phyloP scores from a whole-genome alignment of 805 yeast species.

The Scheffersomyces ergatensis region DNA sequence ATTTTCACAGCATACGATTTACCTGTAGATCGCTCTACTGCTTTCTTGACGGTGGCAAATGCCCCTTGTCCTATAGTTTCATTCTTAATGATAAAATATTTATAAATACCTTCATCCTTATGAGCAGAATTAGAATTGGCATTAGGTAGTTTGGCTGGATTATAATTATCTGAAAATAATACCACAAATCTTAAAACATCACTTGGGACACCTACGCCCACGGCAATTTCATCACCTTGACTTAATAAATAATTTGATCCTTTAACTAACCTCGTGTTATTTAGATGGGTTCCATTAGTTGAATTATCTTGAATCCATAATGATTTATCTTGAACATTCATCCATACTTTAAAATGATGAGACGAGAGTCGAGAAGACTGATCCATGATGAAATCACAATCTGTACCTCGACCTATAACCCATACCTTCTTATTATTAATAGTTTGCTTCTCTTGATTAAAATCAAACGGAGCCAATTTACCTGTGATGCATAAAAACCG shows the following conservation, averaged over 20 bases:
- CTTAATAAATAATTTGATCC: constrained; percentile 76
- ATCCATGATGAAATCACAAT: constrained; percentile 63
- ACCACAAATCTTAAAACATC: constrained; percentile 60
- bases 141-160: constrained; percentile 26
- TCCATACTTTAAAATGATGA: constrained; percentile 69
- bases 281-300: constrained; percentile 91
- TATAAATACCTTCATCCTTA: constrained; percentile 55
- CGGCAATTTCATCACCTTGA: constrained; percentile 91
- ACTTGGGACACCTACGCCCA: constrained; percentile 79
- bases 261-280: constrained; percentile 68
- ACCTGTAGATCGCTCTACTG: constrained; percentile 82
- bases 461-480: constrained; percentile 39
- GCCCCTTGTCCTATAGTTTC: constrained; percentile 98
- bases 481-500: constrained; percentile 62
- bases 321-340: constrained; percentile 53
- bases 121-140: constrained; percentile 21
- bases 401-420: constrained; percentile 72
- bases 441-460: constrained; percentile 27
- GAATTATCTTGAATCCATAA: constrained; percentile 71
- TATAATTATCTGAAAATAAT: constrained; percentile 43
- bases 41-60: constrained; percentile 92
- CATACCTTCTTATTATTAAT: constrained; percentile 42
- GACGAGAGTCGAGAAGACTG: constrained; percentile 66
- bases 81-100: constrained; percentile 72
- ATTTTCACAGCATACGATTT: constrained; percentile 88